A percentile compares a stretch with the other conserved stretches of the same genome.
These are phyloP conservation scores for Pseudogymnoascus sp. DNA, from an alignment of 2,329 filamentous ascomycete species.

Conservation along the genomic window DNA sequence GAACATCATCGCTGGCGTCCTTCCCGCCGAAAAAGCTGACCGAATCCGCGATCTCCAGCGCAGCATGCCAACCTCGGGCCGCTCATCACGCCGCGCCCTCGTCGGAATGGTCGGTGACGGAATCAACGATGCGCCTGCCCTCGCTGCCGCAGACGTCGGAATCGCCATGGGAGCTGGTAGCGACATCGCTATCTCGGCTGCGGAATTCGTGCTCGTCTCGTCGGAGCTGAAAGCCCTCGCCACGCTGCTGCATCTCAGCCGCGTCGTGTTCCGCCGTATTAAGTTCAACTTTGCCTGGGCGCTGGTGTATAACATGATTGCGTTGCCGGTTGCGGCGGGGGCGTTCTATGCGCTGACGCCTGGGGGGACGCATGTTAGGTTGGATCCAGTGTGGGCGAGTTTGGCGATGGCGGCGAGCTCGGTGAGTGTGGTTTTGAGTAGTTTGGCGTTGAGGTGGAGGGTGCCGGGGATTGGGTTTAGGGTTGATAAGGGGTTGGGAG, in stretches of 20 bases:
- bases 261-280: constrained; percentile 55
- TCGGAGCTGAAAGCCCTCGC: constrained; percentile 51
- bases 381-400: constrained; percentile 76
- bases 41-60: constrained; percentile 59
- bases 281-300: constrained; percentile 64
- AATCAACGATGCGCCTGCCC: constrained; percentile 74
- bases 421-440: constrained; percentile 78
- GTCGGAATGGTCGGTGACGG: constrained; percentile 80
- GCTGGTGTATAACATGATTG: constrained; percentile 54
- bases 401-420: constrained; percentile 86
- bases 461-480: constrained; percentile 34
- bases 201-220: constrained; percentile 69
- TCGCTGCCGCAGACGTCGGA: constrained; percentile 70
- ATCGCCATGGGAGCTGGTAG: constrained; percentile 73
- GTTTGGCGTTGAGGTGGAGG: constrained; percentile 55
- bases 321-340: constrained; percentile 58
- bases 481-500: constrained; percentile 13
- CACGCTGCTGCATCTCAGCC: constrained; percentile 51
- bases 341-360: constrained; percentile 47
- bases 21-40: constrained; percentile 75
- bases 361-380: constrained; percentile 47
- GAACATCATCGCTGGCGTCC: constrained; percentile 80
- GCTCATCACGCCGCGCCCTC: constrained; percentile 38
- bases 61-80: neutral
- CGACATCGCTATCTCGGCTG: constrained; percentile 71